Percentiles rank a stretch among this genome's conserved stretches.
Evolutionary conservation across 1,284 basidiomycete species (phyloP).

Genomic region (Amylostereum chailletii): DNA sequence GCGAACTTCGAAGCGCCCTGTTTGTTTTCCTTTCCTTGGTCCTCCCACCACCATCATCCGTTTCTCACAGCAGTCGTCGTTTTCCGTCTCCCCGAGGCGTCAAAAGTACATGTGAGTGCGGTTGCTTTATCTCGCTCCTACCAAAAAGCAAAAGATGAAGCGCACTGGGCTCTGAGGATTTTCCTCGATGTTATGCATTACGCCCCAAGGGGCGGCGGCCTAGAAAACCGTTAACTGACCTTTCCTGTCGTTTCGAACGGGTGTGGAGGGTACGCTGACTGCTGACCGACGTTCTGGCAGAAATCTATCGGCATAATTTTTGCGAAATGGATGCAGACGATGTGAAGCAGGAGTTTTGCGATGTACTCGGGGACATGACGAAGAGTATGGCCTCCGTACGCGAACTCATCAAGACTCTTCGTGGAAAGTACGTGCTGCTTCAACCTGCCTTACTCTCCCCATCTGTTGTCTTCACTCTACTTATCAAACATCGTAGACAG

Average conservation of each 20-base stretch:
- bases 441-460: not conserved
- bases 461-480: constrained; percentile 7
- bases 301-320: constrained; percentile 3
- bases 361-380: constrained; percentile 55
- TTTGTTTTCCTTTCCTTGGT: no score
- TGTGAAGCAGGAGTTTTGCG: constrained; percentile 21
- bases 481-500: constrained; percentile 17
- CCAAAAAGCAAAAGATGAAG: constrained; percentile 46
- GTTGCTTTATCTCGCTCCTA: no score
- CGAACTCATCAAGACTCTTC: constrained; percentile 42
- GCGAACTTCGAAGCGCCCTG: no score
- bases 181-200: constrained; percentile 65
- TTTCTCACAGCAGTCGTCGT: no score
- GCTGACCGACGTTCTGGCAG: not conserved
- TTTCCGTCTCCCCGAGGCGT: no score
- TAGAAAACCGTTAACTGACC: constrained; percentile 86
- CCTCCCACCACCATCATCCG: no score
- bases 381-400: constrained; percentile 54
- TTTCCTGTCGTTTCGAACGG: constrained; percentile 1
- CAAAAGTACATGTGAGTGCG: no score
- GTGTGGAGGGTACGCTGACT: not conserved
- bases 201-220: constrained; percentile 65
- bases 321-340: constrained; percentile 9
- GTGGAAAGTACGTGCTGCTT: constrained; percentile 38
- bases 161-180: constrained; percentile 81